These are phyloP conservation scores for Mycosphaerella sp. DNA, from an alignment of 2,329 filamentous ascomycete species.

Conservation along the genomic window DNA sequence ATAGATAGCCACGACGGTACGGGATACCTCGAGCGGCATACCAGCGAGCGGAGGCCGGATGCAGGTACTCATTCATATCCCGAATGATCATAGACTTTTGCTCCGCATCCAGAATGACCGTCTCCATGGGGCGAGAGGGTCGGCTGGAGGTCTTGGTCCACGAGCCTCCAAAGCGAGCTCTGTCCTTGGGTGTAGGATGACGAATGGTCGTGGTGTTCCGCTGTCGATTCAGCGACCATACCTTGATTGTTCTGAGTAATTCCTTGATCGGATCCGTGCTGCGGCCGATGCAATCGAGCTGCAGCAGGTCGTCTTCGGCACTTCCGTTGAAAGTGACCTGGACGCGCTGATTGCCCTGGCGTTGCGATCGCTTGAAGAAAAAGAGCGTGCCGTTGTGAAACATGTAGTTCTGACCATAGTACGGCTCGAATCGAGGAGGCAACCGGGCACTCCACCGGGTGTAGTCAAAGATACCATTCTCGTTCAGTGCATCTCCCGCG, in stretches of 20 bases:
- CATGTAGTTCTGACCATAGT: slow-evolving; percentile 42
- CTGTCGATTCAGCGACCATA: slow-evolving; percentile 39
- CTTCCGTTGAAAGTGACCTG: slow-evolving; percentile 21
- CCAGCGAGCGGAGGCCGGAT: slow-evolving; percentile 67
- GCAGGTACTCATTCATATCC: slow-evolving; percentile 73
- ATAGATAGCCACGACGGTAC: slow-evolving; percentile 75
- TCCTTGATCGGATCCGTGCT: slow-evolving; percentile 45
- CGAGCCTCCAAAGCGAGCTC: slow-evolving; percentile 29
- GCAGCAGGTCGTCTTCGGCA: slow-evolving; percentile 39
- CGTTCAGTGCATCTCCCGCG: slow-evolving; percentile 34
- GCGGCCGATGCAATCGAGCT: slow-evolving; percentile 44
- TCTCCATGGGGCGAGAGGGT: slow-evolving; percentile 64
- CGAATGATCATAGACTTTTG: slow-evolving; percentile 60
- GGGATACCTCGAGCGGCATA: slow-evolving; percentile 79
- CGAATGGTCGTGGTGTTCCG: slow-evolving; percentile 43
- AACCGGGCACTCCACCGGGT: slow-evolving; percentile 44
- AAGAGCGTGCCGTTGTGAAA: slow-evolving; percentile 40
- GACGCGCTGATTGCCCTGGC: slow-evolving; percentile 28
- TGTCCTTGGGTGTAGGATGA: slow-evolving; percentile 41
- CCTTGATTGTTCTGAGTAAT: slow-evolving; percentile 41
- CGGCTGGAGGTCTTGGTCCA: slow-evolving; percentile 45
- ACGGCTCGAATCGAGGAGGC: slow-evolving; percentile 46
- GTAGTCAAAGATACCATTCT: slow-evolving; percentile 44
- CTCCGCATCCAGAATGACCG: slow-evolving; percentile 63
- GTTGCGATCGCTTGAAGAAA: slow-evolving; percentile 37